Conservation (phyloP, 2,329 filamentous ascomycete species). For the Cladosporium colombiae region DNA sequence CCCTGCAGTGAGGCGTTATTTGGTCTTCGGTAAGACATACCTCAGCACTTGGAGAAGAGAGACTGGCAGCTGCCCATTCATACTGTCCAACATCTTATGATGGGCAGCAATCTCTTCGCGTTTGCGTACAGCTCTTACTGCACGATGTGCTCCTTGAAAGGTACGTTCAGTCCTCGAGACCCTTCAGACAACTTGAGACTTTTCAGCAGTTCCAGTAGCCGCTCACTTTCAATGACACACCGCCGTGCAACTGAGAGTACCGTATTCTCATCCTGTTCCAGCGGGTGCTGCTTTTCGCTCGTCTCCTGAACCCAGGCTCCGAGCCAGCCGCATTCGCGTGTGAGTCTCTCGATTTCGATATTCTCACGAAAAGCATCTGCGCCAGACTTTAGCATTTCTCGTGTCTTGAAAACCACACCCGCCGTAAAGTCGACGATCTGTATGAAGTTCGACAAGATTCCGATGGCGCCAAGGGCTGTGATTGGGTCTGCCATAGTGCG, state of each 20-base stretch:
- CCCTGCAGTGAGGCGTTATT: too few species aligned
- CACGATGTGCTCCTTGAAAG: background rate
- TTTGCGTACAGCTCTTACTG: background rate
- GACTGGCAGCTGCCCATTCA: background rate
- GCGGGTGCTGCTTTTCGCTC: background rate
- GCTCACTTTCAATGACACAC: background rate
- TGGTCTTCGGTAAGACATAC: background rate
- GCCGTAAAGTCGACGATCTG: background rate
- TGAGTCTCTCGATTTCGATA: background rate
- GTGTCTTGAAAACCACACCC: background rate
- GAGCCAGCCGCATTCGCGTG: background rate
- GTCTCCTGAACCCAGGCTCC: background rate
- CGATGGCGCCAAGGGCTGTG: background rate
- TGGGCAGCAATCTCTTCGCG: background rate
- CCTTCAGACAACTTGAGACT: background rate
- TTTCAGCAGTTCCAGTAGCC: background rate
- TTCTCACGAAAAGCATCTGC: background rate
- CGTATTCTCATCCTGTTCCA: background rate
- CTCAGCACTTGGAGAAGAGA: background rate
- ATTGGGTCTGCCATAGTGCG: background rate
- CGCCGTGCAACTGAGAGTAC: background rate
- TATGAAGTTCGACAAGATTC: background rate
- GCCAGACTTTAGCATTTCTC: background rate
- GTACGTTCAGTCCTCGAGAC: background rate
- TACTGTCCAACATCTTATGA: background rate